Base-by-base conservation (phyloP, 148 eudicot species). In the Rhododendron vialii region DNA sequence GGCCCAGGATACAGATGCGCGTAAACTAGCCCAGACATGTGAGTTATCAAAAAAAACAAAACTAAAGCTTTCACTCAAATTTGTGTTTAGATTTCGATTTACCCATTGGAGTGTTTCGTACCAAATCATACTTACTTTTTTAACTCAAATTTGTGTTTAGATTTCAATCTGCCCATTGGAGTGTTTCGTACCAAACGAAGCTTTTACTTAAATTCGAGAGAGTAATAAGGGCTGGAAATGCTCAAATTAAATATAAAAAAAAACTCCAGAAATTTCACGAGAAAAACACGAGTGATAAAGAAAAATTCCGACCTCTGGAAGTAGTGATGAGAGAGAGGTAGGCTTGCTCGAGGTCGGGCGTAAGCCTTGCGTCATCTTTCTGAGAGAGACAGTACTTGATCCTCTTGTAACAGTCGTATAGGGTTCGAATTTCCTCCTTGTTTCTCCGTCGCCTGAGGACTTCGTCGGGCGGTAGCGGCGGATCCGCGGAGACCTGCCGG, bases 251-350 rank as follows among this genome's bases (percentile, higher is more conserved):
- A 67, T 14, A 55, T 0, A 15, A 3, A 17, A 71, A 71, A 26
- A 71, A 30, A 33, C 0, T 30, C 35, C 38, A 14, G 1, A 43
- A 73, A 75, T 53, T 33, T 36, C 65, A 74, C 20, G 10, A 50
- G 22, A 45, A 82, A 48, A 9, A 47, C 50, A 43, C 22, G 84
- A 87, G 87, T 77, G 61, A 75, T n/a, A 7, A 69, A 79, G 45
- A 84, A 47, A 86, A 78, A 24, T 45, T 83, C 76, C 36, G 65
- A 97, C 99, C 98, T 95, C 96, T 83, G 77, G 98, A 90, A 69
- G 98, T 95, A 51, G 93, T 89, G 80, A 98, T 92, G 83, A 98
- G 95, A 69, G 98, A 91, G 82, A 91, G 92, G 86, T 93, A 98
- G 38, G 98, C 93, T 76, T 93, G 96, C 76, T 95, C 96, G 73